Evolutionary conservation across 305 asterid genomes (phyloP).

Genomic region (Ilex paraguariensis): DNA sequence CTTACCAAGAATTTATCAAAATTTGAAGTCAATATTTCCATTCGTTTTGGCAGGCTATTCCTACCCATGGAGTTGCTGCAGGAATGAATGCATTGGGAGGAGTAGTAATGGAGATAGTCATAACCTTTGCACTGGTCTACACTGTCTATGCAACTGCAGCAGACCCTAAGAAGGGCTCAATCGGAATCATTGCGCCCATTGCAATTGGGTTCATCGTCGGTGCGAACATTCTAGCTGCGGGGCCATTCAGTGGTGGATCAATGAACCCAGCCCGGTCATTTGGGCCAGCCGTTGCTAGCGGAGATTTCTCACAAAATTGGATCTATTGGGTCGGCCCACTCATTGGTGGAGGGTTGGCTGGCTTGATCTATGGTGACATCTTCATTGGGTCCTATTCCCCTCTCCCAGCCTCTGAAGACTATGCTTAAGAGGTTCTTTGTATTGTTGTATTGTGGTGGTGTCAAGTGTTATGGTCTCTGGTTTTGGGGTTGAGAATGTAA

Average conservation of each 20-base stretch:
- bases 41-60: conserved; percentile 38
- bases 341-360: conserved; percentile 70
- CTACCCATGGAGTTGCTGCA: conserved; percentile 53
- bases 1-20: neutral
- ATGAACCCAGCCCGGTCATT: conserved; percentile 80
- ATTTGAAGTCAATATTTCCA: too few relatives aligned
- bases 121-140: conserved; percentile 60
- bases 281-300: conserved; percentile 59
- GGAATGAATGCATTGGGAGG: conserved; percentile 43
- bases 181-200: conserved; percentile 60
- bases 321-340: conserved; percentile 78
- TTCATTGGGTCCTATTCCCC: conserved; percentile 38
- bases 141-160: conserved; percentile 77
- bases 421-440: conserved; percentile 20
- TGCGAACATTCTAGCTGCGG: conserved; percentile 63
- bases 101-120: conserved; percentile 53
- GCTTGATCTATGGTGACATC: conserved; percentile 51
- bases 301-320: conserved; percentile 46
- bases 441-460: too few relatives aligned
- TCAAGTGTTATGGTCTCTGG: too few relatives aligned
- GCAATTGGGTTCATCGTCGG: conserved; percentile 74
- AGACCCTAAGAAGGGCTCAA: conserved; percentile 65
- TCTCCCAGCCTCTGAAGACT: conserved; percentile 40
- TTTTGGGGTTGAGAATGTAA: too few relatives aligned
- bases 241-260: conserved; percentile 76